phyloP scores from a whole-genome alignment of 2,329 filamentous ascomycete genomes.

The Madurella mycetomatis region DNA sequence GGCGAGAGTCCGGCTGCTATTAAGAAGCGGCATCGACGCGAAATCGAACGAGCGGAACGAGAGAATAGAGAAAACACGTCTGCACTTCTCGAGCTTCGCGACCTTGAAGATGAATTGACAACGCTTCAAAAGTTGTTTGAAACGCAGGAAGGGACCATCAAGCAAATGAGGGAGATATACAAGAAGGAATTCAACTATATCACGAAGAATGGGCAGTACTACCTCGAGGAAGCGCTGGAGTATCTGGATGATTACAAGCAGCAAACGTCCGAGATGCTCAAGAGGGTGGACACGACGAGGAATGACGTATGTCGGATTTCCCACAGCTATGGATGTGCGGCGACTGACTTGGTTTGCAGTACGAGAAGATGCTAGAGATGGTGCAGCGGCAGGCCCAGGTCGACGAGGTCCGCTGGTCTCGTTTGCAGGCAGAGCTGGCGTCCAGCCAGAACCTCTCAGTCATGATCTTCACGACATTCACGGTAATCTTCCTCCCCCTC shows the following conservation, averaged over 20 bases:
- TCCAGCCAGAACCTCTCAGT: constrained; percentile 58
- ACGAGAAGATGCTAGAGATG: constrained; percentile 63
- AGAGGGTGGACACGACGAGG: constrained; percentile 52
- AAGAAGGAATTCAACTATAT: constrained; percentile 37
- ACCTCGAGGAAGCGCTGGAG: constrained; percentile 49
- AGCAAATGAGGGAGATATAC: constrained; percentile 44
- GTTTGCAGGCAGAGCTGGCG: constrained; percentile 59
- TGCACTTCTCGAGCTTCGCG: constrained; percentile 56
- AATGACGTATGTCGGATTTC: constrained; percentile 43
- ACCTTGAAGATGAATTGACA: constrained; percentile 60
- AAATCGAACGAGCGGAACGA: constrained; percentile 43
- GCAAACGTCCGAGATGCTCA: constrained; percentile 53
- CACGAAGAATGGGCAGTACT: constrained; percentile 45
- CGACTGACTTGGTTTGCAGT: constrained; percentile 33
- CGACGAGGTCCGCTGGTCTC: constrained; percentile 59
- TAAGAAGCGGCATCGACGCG: constrained; percentile 40
- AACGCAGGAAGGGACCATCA: constrained; percentile 49
- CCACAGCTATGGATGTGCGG: background rate
- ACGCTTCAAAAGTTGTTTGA: constrained; percentile 55
- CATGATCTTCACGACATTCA: constrained; percentile 62
- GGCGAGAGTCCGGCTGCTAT: constrained; percentile 39
- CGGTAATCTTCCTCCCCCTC: constrained; percentile 59
- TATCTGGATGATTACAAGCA: constrained; percentile 52
- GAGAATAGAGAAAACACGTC: constrained; percentile 61
- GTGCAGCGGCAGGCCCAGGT: constrained; percentile 64